Evolutionary conservation across 371 early-diverging fungal species (phyloP).

Genomic region (Mortierella sp.): DNA sequence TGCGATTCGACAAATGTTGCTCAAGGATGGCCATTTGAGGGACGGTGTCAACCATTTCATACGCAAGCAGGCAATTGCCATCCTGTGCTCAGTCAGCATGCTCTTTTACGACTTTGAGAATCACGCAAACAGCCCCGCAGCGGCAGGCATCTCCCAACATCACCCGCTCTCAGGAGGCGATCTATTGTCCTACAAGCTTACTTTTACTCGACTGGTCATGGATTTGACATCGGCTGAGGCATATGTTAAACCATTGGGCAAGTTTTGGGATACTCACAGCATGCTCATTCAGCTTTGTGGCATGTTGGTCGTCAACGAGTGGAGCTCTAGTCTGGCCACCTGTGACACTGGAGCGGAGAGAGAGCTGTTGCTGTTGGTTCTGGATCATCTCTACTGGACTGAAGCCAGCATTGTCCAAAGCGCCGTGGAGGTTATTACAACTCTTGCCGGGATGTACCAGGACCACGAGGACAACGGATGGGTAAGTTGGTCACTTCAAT

Average conservation of each 20-base stretch:
- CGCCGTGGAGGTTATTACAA: constrained; percentile 76
- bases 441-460: constrained; percentile 73
- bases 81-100: constrained; percentile 53
- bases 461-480: constrained; percentile 69
- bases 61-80: constrained; percentile 48
- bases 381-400: constrained; percentile 78
- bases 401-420: constrained; percentile 73
- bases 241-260: constrained; percentile 45
- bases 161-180: background rate
- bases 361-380: constrained; percentile 71
- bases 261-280: constrained; percentile 57
- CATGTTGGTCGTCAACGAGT: constrained; percentile 50
- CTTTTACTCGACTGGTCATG: constrained; percentile 40
- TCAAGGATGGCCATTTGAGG: constrained; percentile 42
- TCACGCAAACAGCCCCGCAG: background rate
- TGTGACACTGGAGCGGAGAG: constrained; percentile 62
- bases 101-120: constrained; percentile 45
- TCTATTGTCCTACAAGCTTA: constrained; percentile 32
- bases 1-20: constrained; percentile 66
- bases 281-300: constrained; percentile 55
- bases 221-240: constrained; percentile 49
- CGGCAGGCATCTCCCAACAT: background rate
- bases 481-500: constrained; percentile 56
- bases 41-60: constrained; percentile 53
- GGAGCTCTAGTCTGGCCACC: constrained; percentile 41